A percentile compares a stretch with the other conserved stretches of the same genome.
phyloP scores from a whole-genome alignment of 2,329 filamentous ascomycete species.

The Sordariomycetes sp. region DNA sequence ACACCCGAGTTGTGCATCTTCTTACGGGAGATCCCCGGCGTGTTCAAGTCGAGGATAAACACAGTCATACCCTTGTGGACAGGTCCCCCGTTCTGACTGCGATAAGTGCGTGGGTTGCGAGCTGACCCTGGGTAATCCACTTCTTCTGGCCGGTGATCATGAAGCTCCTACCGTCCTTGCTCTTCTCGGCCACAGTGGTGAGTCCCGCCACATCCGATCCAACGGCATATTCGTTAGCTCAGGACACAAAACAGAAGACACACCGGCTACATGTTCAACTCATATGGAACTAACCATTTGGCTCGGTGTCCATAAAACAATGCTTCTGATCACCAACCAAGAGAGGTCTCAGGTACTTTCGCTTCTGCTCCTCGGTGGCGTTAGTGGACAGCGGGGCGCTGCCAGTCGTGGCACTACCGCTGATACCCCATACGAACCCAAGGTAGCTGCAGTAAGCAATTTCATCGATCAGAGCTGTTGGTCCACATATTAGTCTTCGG shows the following conservation, averaged over 20 bases:
- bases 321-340: constrained; percentile 77
- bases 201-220: constrained; percentile 70
- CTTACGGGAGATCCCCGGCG: constrained; percentile 30
- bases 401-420: constrained; percentile 68
- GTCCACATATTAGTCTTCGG: too few relatives aligned
- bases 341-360: constrained; percentile 56
- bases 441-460: not conserved
- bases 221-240: constrained; percentile 39
- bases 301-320: constrained; percentile 77
- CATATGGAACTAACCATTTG: constrained; percentile 15
- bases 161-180: constrained; percentile 60
- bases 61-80: constrained; percentile 36
- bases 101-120: constrained; percentile 41
- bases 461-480: not conserved
- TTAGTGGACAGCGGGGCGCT: constrained; percentile 70
- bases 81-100: constrained; percentile 40
- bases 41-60: constrained; percentile 33
- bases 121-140: constrained; percentile 46
- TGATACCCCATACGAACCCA: not conserved
- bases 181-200: constrained; percentile 66
- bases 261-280: not conserved
- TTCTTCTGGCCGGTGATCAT: constrained; percentile 47
- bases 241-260: not conserved
- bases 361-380: constrained; percentile 51
- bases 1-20: constrained; percentile 48